A percentile compares a stretch with the other conserved stretches of the same genome.
Evolutionary conservation across 2,329 filamentous ascomycete species (phyloP).

Genomic region (Exophiala bonariae): DNA sequence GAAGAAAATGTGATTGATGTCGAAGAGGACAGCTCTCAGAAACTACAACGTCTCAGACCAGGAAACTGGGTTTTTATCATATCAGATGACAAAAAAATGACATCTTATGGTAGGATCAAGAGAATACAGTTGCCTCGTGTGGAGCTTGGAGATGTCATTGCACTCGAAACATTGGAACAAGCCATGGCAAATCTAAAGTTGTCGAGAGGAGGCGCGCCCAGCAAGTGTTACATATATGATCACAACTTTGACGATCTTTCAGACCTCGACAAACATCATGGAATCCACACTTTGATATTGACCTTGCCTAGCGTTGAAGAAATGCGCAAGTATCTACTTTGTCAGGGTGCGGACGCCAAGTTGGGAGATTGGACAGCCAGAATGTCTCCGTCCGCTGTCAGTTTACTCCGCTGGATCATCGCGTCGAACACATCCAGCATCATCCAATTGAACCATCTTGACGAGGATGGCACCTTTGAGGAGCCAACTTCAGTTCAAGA

Average conservation of each 20-base stretch:
- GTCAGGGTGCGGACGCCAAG: conserved; percentile 35
- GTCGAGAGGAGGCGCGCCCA: no score
- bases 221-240: conserved; percentile 34
- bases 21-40: neutral
- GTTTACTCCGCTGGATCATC: conserved; percentile 80
- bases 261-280: conserved; percentile 29
- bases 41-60: conserved; percentile 3
- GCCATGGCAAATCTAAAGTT: no score
- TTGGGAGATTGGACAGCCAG: conserved; percentile 57
- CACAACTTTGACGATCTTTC: conserved; percentile 42
- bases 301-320: conserved; percentile 39
- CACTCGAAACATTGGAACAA: no score
- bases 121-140: conserved; percentile 11
- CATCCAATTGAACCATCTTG: conserved; percentile 63
- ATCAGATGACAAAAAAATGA: neutral
- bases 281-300: conserved; percentile 38
- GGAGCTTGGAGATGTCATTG: neutral
- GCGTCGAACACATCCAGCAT: conserved; percentile 88
- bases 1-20: neutral
- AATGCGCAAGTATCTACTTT: conserved; percentile 48
- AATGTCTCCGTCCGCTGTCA: conserved; percentile 65
- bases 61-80: conserved; percentile 23
- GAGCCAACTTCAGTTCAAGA: conserved; percentile 37
- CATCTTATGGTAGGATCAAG: conserved; percentile 16
- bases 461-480: conserved; percentile 16